These are phyloP conservation scores for Fusarium pseudoanthophilum DNA, from an alignment of 2,329 filamentous ascomycete genomes.

Conservation along the genomic window DNA sequence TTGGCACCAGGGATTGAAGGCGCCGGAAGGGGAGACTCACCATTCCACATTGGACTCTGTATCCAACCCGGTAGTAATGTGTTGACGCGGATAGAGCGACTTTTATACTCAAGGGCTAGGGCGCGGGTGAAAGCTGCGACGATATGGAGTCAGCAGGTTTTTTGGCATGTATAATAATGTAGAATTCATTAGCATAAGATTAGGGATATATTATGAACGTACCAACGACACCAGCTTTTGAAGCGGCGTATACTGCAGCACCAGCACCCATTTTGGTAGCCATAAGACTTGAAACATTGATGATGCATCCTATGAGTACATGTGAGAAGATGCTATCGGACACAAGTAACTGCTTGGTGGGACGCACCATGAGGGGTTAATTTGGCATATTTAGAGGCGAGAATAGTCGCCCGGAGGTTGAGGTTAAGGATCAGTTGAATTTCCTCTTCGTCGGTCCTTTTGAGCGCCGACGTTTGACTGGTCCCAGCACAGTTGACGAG, in stretches of 20 bases:
- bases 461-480: constrained; percentile 72
- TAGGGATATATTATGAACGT: constrained; percentile 43
- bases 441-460: constrained; percentile 60
- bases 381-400: constrained; percentile 64
- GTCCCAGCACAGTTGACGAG: constrained; percentile 86
- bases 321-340: constrained; percentile 5
- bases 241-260: constrained; percentile 78
- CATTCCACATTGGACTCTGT: constrained; percentile 79
- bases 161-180: constrained; percentile 40
- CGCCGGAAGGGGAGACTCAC: constrained; percentile 58
- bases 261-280: constrained; percentile 76
- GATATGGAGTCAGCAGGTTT: constrained; percentile 32
- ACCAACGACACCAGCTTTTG: constrained; percentile 83
- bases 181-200: constrained; percentile 29
- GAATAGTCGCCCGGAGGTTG: constrained; percentile 76
- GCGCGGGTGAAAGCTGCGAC: constrained; percentile 72
- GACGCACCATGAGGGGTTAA: constrained; percentile 48
- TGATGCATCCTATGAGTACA: constrained; percentile 68
- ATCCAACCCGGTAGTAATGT: constrained; percentile 86
- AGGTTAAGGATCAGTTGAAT: constrained; percentile 71
- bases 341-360: background rate
- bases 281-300: constrained; percentile 84
- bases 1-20: constrained; percentile 13
- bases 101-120: constrained; percentile 70
- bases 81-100: constrained; percentile 77